Evolutionary conservation across 23 red algal genomes (phyloP), one percentile per base, ranked within the genome.

Genomic region (Gracilaria gracilis): DNA sequence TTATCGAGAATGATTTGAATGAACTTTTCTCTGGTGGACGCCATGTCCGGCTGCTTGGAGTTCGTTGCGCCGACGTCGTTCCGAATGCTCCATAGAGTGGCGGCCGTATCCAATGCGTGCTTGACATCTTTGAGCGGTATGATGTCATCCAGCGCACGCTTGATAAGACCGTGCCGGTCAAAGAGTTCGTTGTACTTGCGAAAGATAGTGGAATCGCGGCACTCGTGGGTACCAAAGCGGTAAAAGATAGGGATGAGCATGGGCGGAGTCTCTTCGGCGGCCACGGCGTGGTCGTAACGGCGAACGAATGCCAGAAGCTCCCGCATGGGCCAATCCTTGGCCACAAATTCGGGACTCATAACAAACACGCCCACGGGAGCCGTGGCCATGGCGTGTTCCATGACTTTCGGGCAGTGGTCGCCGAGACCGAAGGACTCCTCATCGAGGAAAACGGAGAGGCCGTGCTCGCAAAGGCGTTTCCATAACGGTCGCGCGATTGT

Each of bases 271-370:
- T 24, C 11, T 24, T 35, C 23, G 11, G 34, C 29, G 19, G 8
- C 11, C 29, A 31, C 23, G 72, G 28, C 25, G 28, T 14, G 31
- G 8, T 77, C 72, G 72, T 37, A 31, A 11, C 72, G 72, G 19
- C 40, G 31, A 24, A 77, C 31, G 19, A 77, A 77, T 31, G 31
- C 16, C 23, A 29, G 25, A 42, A 77, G 72, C 35, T 77, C 72
- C 72, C 36, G 27, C 72, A 77, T 77, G 8, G 72, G 25, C 72
- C 72, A 77, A 38, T 77, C 11, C 72, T 40, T 29, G 28, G 72
- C 72, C 8, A 40, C 29, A 77, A 77, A 77, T 0, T 77, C 29
- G 9, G 27, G 72, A 11, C 28, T 35, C 23, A 77, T 14, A 15
- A 77, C 34, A 0, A 77, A 77, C 8, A 77, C 25, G 13, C 72